phyloP scores from a whole-genome alignment of 345 rosid species.

The Pistacia integerrima region DNA sequence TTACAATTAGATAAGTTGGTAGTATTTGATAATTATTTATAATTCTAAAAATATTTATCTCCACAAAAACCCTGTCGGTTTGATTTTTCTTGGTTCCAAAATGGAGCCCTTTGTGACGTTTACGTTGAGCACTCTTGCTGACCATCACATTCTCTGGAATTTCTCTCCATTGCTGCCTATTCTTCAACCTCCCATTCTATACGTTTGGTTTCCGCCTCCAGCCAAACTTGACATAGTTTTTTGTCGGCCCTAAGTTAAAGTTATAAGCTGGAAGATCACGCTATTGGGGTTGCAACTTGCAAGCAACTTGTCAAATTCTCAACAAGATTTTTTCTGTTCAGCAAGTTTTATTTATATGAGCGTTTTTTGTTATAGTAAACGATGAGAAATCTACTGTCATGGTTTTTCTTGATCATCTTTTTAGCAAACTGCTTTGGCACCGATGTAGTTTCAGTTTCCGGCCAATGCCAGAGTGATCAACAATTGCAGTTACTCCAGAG shows the following conservation, averaged over 20 bases:
- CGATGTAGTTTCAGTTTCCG: slow-evolving; percentile 10
- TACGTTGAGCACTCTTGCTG: too few species aligned
- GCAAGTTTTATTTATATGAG: background rate
- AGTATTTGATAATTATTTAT: too few species aligned
- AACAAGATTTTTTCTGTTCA: background rate
- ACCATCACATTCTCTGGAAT: background rate
- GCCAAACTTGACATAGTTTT: background rate
- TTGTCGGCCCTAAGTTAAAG: background rate
- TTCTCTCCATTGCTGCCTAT: background rate
- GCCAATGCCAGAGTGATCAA: slow-evolving; percentile 23
- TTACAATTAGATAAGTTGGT: too few species aligned
- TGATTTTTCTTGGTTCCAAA: background rate
- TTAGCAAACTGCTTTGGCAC: background rate
- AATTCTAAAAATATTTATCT: too few species aligned
- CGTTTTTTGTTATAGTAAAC: background rate
- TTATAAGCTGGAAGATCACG: background rate
- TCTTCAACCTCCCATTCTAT: slow-evolving; percentile 4
- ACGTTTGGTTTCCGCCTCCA: background rate
- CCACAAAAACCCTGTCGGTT: too few species aligned
- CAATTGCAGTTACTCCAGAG: slow-evolving; percentile 11
- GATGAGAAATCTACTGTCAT: slow-evolving; percentile 2
- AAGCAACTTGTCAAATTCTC: slow-evolving; percentile 9
- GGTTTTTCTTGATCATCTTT: slow-evolving; percentile 15
- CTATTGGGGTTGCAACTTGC: background rate
- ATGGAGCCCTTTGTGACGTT: too few species aligned